phyloP scores from a whole-genome alignment of 106 monocot genomes.

The Allium sativum region DNA sequence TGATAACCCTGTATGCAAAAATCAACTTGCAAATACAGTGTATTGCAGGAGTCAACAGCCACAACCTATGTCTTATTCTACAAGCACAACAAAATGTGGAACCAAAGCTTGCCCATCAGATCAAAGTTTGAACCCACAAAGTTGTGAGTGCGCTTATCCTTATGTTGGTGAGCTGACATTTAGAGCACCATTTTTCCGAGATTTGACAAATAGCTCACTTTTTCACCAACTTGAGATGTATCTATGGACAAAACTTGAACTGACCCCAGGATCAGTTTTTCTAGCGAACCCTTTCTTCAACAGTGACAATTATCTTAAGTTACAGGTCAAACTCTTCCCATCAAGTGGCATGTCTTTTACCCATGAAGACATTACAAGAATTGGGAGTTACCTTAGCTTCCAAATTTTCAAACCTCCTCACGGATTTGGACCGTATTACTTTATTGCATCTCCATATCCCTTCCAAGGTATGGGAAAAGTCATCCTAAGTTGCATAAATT shows the following conservation, averaged over 20 bases:
- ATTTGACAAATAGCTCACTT: conserved; percentile 20
- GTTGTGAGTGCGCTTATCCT: conserved; percentile 53
- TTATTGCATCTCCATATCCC: conserved; percentile 38
- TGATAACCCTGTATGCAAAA: conserved; percentile 48
- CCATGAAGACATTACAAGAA: conserved; percentile 26
- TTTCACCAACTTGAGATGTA: conserved; percentile 44
- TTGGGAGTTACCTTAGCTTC: conserved; percentile 48
- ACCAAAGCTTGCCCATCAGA: conserved; percentile 22
- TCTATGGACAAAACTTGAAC: conserved; percentile 26
- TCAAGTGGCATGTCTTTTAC: conserved; percentile 32
- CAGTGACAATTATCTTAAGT: conserved; percentile 34
- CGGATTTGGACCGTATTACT: conserved; percentile 59
- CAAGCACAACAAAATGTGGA: conserved; percentile 25
- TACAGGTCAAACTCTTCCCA: conserved; percentile 51
- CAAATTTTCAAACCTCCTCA: conserved; percentile 55
- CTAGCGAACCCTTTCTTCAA: conserved; percentile 31
- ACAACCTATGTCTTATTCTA: conserved; percentile 27
- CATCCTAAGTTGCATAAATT: no score
- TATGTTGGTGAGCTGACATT: conserved; percentile 46
- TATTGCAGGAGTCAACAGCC: conserved; percentile 28
- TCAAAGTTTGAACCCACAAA: conserved; percentile 38
- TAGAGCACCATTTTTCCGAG: conserved; percentile 42
- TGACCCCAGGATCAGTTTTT: conserved; percentile 20
- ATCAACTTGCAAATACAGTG: conserved; percentile 1
- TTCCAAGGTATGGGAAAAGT: conserved; percentile 30